These are phyloP conservation scores for Coemansia sp. DNA, from an alignment of 192 early-diverging fungal genomes.

Conservation along the genomic window DNA sequence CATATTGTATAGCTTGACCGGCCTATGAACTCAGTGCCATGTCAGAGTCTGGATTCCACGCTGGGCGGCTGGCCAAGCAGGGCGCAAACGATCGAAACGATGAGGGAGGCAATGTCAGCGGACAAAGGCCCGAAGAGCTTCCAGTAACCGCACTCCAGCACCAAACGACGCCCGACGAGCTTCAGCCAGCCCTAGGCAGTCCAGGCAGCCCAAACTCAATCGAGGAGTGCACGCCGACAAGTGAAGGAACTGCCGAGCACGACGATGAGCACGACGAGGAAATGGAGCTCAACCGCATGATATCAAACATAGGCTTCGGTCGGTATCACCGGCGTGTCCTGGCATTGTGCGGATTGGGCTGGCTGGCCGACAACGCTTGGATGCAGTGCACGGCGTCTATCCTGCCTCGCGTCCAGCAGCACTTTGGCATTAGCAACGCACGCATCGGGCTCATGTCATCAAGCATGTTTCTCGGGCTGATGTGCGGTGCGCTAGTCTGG, in stretches of 20 bases:
- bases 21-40: constrained; percentile 8
- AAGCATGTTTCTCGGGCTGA: constrained; percentile 71
- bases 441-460: constrained; percentile 67
- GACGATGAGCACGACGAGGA: constrained; percentile 29
- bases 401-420: constrained; percentile 69
- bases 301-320: constrained; percentile 68
- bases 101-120: not conserved
- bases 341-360: constrained; percentile 75
- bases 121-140: not conserved
- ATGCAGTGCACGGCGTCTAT: constrained; percentile 67
- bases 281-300: constrained; percentile 57
- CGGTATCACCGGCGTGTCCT: constrained; percentile 58
- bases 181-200: not conserved
- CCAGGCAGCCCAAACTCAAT: not conserved
- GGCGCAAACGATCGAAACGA: not conserved
- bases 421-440: constrained; percentile 63
- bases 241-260: not conserved
- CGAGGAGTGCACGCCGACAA: not conserved
- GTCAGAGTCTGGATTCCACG: constrained; percentile 5
- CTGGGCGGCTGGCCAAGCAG: not conserved
- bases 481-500: constrained; percentile 81
- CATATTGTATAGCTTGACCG: not conserved
- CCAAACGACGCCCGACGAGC: not conserved
- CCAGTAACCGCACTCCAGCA: not conserved
- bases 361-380: constrained; percentile 85